Conservation (phyloP, 2,329 filamentous ascomycete genomes). For the Fusarium goolgardi region DNA sequence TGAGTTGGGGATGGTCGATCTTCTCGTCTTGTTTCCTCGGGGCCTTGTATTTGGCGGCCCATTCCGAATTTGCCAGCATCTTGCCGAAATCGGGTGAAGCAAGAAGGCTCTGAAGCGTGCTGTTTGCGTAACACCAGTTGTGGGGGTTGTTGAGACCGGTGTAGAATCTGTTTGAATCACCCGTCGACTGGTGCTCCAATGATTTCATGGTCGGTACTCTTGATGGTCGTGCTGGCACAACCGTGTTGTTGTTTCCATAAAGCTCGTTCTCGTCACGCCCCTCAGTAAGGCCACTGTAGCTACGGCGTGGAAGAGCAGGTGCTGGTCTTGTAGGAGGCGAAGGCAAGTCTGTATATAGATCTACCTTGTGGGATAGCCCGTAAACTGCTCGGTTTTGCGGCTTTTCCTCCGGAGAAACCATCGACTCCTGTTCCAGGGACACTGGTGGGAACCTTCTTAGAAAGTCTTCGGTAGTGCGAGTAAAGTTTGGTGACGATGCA, state of each 20-base stretch:
- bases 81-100: constrained; percentile 76
- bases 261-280: constrained; percentile 52
- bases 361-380: constrained; percentile 50
- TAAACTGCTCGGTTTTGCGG: constrained; percentile 45
- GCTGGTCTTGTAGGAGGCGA: constrained; percentile 74
- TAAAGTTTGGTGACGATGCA: constrained; percentile 64
- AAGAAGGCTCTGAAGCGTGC: constrained; percentile 85
- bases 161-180: constrained; percentile 44
- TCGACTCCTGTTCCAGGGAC: constrained; percentile 69
- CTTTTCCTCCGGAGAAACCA: constrained; percentile 58
- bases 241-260: constrained; percentile 56
- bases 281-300: constrained; percentile 79
- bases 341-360: constrained; percentile 61
- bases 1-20: constrained; percentile 65
- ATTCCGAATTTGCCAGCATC: constrained; percentile 68
- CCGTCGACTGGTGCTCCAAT: constrained; percentile 60
- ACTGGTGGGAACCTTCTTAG: constrained; percentile 82
- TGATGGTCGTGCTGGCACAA: constrained; percentile 53
- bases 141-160: constrained; percentile 83
- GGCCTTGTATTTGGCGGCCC: constrained; percentile 74
- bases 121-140: constrained; percentile 92
- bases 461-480: constrained; percentile 85
- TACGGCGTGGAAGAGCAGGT: constrained; percentile 74
- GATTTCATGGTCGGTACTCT: constrained; percentile 53
- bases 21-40: constrained; percentile 71